Base-by-base conservation (phyloP, 2,329 filamentous ascomycete species). In the Stagonosporopsis cucurbitacearum region DNA sequence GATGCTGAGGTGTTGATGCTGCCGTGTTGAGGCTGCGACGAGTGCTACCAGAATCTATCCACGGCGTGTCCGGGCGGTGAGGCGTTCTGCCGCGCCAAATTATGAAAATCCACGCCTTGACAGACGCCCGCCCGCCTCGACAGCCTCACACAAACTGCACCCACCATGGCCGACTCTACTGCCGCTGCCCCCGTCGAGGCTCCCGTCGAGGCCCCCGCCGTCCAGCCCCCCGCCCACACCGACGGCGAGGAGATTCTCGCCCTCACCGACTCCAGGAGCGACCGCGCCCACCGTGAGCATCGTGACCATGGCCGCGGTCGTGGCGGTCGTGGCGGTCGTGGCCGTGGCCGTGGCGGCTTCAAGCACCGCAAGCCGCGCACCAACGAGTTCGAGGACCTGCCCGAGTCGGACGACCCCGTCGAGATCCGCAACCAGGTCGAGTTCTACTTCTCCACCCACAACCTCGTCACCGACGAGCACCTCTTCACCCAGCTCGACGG, bases 391-490 rank as follows among this genome's bases (percentile, higher is more conserved):
- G 65, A 71, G 26, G 62, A 71, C 68, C 83, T 90, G 45, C 86
- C 86, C 44, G 88, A 91, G 71, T 89, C 88, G 22, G 87, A 89
- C 67, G 91, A 97, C 75, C 90, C 90, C 1, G 82, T 82, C 22
- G 85, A 89, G 77, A 96, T 97, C 69, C 89, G 91, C 74, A 88
- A 88, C 72, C 93, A 96, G 89, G 91, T 96, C 67, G 92, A 97
- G 75, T 97, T 96, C 78, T 97, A 97, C 83, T 96, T 97, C 78
- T 90, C 90, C 69, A 90, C 96, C 76, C 90, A 88, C 70, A 97
- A 97, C 78, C 86, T 99, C 33, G 88, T 89, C 47, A 87, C 86
- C 69, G 96, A 99, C 78, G 90, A 92, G 75, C 96, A 91, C 80
- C 84, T 99, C 66, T 90, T 92, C 81, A 82, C 86, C 61, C 82